These are phyloP conservation scores for Striga asiatica DNA, from an alignment of 257 asterid species.

Conservation along the genomic window DNA sequence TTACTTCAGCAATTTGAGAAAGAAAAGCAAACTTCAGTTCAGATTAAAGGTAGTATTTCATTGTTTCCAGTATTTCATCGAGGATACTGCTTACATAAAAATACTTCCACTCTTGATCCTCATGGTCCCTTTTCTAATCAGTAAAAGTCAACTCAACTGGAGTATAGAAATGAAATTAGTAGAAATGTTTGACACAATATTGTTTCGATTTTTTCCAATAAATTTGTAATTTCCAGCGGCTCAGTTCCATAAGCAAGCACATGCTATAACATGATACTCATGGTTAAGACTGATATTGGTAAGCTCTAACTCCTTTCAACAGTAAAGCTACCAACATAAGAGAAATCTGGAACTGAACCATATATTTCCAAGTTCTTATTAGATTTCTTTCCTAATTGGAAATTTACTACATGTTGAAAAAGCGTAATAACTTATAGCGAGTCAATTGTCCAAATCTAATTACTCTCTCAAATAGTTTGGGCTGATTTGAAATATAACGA, in stretches of 20 bases:
- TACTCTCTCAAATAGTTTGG: not conserved
- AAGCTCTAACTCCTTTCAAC: not conserved
- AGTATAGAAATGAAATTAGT: not conserved
- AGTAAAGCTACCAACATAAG: not conserved
- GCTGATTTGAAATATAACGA: no score
- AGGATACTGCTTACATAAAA: not conserved
- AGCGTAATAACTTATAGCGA: not conserved
- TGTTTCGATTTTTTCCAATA: not conserved
- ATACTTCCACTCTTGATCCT: not conserved
- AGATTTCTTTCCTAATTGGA: not conserved
- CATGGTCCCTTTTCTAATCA: not conserved
- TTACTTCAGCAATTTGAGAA: constrained; percentile 12
- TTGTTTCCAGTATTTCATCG: not conserved
- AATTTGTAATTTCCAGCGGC: not conserved
- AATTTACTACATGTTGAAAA: not conserved
- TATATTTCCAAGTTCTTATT: not conserved
- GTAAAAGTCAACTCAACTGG: constrained; percentile 2
- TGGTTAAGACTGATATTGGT: not conserved
- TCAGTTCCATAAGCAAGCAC: not conserved
- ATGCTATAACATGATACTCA: not conserved
- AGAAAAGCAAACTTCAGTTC: constrained; percentile 2
- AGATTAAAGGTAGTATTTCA: not conserved
- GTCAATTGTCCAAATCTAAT: not conserved
- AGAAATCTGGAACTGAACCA: not conserved
- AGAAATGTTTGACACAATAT: not conserved